Evolutionary conservation across 2,329 filamentous ascomycete genomes (phyloP).

Genomic region (Phyllosticta citriasiana): DNA sequence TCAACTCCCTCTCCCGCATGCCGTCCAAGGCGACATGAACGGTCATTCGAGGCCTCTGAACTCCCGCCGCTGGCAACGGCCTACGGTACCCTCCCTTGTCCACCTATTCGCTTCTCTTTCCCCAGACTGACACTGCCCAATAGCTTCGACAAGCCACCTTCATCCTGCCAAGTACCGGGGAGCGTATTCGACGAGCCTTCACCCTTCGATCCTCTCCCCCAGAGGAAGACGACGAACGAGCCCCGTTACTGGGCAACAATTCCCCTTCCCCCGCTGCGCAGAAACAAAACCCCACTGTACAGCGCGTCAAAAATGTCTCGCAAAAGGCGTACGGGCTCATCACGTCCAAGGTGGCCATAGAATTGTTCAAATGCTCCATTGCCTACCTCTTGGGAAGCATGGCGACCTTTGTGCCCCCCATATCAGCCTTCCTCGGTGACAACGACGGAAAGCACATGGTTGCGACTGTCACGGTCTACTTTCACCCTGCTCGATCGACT

Average conservation of each 20-base stretch:
- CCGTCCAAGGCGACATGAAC: slow-evolving; percentile 10
- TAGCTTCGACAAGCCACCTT: slow-evolving; percentile 76
- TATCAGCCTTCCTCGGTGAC: slow-evolving; percentile 65
- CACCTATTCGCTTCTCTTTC: background rate
- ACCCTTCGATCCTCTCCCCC: slow-evolving; percentile 58
- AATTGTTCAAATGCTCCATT: slow-evolving; percentile 81
- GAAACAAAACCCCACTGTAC: slow-evolving; percentile 20
- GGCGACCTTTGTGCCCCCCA: slow-evolving; percentile 68
- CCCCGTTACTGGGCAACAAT: slow-evolving; percentile 26
- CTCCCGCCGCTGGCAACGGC: slow-evolving; percentile 26
- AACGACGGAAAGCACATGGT: slow-evolving; percentile 92
- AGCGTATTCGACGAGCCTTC: slow-evolving; percentile 70
- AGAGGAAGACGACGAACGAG: slow-evolving; percentile 51
- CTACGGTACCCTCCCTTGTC: slow-evolving; percentile 21
- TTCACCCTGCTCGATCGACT: slow-evolving; percentile 75
- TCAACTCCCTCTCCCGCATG: background rate
- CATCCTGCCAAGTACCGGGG: slow-evolving; percentile 75
- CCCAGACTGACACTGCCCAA: slow-evolving; percentile 14
- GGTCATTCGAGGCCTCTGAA: slow-evolving; percentile 17
- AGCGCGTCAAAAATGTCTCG: slow-evolving; percentile 27
- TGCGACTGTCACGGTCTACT: slow-evolving; percentile 88
- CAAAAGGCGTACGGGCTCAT: slow-evolving; percentile 48
- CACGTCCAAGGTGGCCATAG: slow-evolving; percentile 62
- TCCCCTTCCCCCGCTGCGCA: slow-evolving; percentile 17
- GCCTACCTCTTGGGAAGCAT: slow-evolving; percentile 81